Evolutionary conservation across 208 protist species (phyloP).

Genomic region (Angomonas deanei): DNA sequence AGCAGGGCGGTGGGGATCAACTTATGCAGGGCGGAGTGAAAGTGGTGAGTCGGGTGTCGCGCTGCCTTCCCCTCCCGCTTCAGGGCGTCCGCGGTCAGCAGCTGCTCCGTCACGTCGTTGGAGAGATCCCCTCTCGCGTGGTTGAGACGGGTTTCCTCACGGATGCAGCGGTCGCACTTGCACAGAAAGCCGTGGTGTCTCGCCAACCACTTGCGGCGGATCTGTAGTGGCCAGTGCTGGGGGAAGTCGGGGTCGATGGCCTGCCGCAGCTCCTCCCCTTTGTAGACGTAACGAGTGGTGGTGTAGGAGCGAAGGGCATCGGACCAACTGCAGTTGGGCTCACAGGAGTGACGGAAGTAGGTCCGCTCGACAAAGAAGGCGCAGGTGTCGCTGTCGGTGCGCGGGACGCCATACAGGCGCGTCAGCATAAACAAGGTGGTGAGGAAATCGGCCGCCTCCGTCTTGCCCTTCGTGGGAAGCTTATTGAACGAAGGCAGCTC

Average conservation of each 20-base stretch:
- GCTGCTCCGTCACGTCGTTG: conserved; percentile 31
- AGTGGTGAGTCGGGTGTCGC: conserved; percentile 34
- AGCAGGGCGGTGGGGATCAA: conserved; percentile 2
- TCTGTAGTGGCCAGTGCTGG: conserved; percentile 44
- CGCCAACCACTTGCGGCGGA: conserved; percentile 41
- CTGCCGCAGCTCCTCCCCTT: conserved; percentile 49
- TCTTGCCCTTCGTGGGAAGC: not conserved
- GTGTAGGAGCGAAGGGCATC: conserved; percentile 17
- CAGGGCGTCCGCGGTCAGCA: conserved; percentile 27
- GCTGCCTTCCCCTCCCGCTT: conserved; percentile 7
- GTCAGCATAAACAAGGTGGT: conserved; percentile 15
- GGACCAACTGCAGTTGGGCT: conserved; percentile 48
- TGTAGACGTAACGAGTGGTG: conserved; percentile 40
- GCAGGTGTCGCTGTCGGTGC: conserved; percentile 10
- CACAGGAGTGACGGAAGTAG: conserved; percentile 44
- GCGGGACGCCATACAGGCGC: conserved; percentile 13
- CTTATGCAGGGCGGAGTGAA: conserved; percentile 24
- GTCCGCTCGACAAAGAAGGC: conserved; percentile 22
- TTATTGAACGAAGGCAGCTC: not conserved
- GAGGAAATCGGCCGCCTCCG: conserved; percentile 2
- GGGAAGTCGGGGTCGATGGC: conserved; percentile 26
- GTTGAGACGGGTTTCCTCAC: conserved; percentile 25
- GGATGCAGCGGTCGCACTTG: conserved; percentile 29
- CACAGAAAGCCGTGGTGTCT: conserved; percentile 33
- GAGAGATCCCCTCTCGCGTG: conserved; percentile 29